These are phyloP conservation scores for Daldinia sp. DNA, from an alignment of 2,329 filamentous ascomycete genomes.

Conservation along the genomic window DNA sequence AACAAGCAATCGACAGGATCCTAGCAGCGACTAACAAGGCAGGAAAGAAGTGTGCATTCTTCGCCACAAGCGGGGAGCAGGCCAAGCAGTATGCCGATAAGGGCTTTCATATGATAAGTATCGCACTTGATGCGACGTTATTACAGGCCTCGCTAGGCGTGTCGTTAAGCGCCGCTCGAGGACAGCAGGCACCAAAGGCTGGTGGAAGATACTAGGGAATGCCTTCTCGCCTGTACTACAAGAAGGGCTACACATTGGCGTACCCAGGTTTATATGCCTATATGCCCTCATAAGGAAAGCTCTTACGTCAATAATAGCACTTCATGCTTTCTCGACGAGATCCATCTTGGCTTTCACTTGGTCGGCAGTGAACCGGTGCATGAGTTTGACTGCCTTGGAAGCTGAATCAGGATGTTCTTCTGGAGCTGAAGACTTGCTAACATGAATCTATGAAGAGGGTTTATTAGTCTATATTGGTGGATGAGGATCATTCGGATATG, in stretches of 20 bases:
- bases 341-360: conserved; percentile 79
- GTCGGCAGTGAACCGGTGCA: conserved; percentile 79
- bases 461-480: conserved; percentile 4
- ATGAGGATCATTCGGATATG: background rate
- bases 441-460: conserved; percentile 62
- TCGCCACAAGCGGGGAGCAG: conserved; percentile 67
- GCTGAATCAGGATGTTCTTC: conserved; percentile 67
- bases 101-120: conserved; percentile 73
- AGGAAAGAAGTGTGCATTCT: conserved; percentile 75
- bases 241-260: background rate
- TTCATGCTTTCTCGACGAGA: conserved; percentile 55
- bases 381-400: conserved; percentile 75
- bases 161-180: conserved; percentile 62
- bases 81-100: conserved; percentile 65
- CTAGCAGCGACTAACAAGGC: conserved; percentile 68
- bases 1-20: conserved; percentile 69
- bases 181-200: conserved; percentile 53
- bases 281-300: background rate
- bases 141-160: conserved; percentile 61
- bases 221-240: background rate
- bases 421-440: conserved; percentile 67
- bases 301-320: background rate
- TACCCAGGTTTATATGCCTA: background rate
- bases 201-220: conserved; percentile 58
- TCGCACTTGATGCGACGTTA: conserved; percentile 67